Evolutionary conservation across 768 basidiomycete genomes (phyloP), one percentile per base, ranked within the genome.

Genomic region (Leccinum variicolor): DNA sequence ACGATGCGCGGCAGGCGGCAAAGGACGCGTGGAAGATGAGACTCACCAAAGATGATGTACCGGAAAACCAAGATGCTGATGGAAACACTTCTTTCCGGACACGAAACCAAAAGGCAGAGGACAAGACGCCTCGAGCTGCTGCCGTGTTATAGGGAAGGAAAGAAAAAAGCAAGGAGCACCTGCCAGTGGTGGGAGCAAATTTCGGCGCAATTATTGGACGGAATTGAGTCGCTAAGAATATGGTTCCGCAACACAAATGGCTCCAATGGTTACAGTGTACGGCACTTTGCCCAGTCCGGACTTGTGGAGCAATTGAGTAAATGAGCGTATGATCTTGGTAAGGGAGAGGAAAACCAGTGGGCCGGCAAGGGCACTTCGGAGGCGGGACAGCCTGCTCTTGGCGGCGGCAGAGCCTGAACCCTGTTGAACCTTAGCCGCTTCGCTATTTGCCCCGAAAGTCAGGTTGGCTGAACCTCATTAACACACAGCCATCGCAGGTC

Each of bases 401-500:
- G 68, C 69, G 60, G 62, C 63, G 66, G 63, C 62, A 62, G 60
- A 68, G 66, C 49, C 55, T 60, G 67, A 68, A 70, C 67, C 67
- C 69, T 69, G 65, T 61, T 48, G 61, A 64, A 72, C 61, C 61
- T 63, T 72, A 59, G 54, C 48, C 53, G 60, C 56, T 63, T 45
- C 65, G 61, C 52, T 70, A 69, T 66, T 72, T 71, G 52, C 66
- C 54, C 70, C 69, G 70, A 71, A 72, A 71, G 65, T 67, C 59
- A 69, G 61, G 64, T 29, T 60, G 60, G 56, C 61, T 50, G 69
- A 66, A 64, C 63, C 67, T 69, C 70, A 69, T 71, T 70, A 67
- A 59, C 69, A 73, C 71, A 73, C 71, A 73, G 71, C 71, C 71
- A 63, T 73, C 67, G 59, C 62, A 73, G 71, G 71, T 73, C 71